Evolutionary conservation across 2,329 filamentous ascomycete species (phyloP), one percentile per base, ranked within the genome.

Genomic region (Magnaporthiopsis incrustans): DNA sequence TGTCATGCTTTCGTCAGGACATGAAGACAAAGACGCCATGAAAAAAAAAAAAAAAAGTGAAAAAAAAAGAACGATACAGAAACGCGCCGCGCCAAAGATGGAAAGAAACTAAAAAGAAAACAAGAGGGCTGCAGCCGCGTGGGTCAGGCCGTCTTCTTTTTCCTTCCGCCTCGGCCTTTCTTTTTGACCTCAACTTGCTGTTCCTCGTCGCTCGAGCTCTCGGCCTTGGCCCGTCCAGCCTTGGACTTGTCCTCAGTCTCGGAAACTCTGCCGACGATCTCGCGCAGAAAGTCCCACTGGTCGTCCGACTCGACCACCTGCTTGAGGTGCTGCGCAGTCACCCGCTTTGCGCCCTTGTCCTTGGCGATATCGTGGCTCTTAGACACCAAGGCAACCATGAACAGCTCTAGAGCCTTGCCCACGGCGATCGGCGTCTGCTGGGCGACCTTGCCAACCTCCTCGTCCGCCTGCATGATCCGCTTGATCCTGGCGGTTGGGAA

Each of bases 381-480:
- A 33, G 88, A 88, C 67, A 98, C 94, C 64, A 99, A 83, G 57
- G 91, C 89, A 67, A 98, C 92, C 95, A 99, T 99, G 75, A 99
- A 99, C 11, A 99, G 83, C 78, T 99, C 95, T 8, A 99, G 83
- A 22, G 95, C 95, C 80, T 97, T 97, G 69, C 91, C 91, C 59
- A 98, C 94, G 32, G 94, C 95, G 64, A 97, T 96, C 22, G 94
- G 94, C 0, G 95, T 97, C 67, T 98, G 95, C 77, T 99, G 95
- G 4, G 95, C 93, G 12, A 99, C 95, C 78, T 99, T 99, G 67
- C 95, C 95, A 0, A 99, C 93, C 74, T 99, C 95, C 73, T 99
- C 95, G 73, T 99, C 95, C 14, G 94, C 94, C 78, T 99, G 95
- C 95, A 99, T 98, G 72, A 99, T 98, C 62, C 95, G 88, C 82